Conservation (phyloP, 495 filamentous ascomycete genomes). For the Talaromyces thailandensis region DNA sequence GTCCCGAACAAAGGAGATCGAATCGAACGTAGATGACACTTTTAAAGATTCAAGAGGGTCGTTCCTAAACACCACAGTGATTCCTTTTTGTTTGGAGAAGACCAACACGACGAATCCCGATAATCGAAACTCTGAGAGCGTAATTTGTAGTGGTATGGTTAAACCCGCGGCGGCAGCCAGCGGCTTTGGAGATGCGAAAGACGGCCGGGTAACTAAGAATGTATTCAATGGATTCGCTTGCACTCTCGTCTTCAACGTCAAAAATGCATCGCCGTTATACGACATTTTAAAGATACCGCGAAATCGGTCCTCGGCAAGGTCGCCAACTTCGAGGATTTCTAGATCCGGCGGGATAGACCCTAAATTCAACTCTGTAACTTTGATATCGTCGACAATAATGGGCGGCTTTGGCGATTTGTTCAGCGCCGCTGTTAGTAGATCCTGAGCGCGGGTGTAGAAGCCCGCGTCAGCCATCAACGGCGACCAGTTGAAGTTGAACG, state of each 20-base stretch:
- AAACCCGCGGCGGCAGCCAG: conserved; percentile 84
- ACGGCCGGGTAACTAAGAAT: conserved; percentile 81
- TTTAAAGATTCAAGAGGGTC: conserved; percentile 96
- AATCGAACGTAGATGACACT: conserved; percentile 97
- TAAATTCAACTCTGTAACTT: conserved; percentile 95
- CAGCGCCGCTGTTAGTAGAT: conserved; percentile 86
- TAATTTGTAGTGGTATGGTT: conserved; percentile 94
- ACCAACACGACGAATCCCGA: conserved; percentile 96
- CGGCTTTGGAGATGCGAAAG: conserved; percentile 85
- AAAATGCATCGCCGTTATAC: conserved; percentile 87
- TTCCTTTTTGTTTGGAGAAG: conserved; percentile 92
- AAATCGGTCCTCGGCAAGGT: conserved; percentile 93
- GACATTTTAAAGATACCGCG: conserved; percentile 98
- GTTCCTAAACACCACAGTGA: conserved; percentile 95
- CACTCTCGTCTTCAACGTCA: conserved; percentile 89
- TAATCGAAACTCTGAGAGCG: conserved; percentile 90
- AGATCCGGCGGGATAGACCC: conserved; percentile 85
- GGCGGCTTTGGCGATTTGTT: conserved; percentile 98
- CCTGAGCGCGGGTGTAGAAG: conserved; percentile 84
- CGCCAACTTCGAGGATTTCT: conserved; percentile 94
- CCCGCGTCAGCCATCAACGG: conserved; percentile 86
- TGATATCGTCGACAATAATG: conserved; percentile 98
- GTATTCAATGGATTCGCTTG: conserved; percentile 98
- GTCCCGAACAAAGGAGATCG: conserved; percentile 94
- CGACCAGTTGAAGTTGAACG: conserved; percentile 99